Conservation (phyloP, 371 early-diverging fungal species). For the Dichotomocladium elegans region DNA sequence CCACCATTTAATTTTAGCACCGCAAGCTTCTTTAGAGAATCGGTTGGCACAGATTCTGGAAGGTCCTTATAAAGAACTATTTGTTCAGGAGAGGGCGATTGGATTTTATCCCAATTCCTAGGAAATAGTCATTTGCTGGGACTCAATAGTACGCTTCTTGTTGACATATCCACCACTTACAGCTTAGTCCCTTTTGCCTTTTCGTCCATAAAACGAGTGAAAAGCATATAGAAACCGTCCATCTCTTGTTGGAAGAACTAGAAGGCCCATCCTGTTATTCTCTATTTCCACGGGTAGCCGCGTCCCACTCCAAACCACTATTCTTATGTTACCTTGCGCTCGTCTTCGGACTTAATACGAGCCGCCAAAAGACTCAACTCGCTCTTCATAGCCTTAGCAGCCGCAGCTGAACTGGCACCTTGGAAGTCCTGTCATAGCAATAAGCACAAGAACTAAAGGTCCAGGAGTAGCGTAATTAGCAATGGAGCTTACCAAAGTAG, state of each 20-base stretch:
- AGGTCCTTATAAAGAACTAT: slow-evolving; percentile 77
- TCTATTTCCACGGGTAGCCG: background rate
- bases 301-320: background rate
- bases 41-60: slow-evolving; percentile 41
- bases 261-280: background rate
- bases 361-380: slow-evolving; percentile 53
- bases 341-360: slow-evolving; percentile 49
- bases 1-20: slow-evolving; percentile 99
- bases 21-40: slow-evolving; percentile 90
- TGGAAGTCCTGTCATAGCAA: slow-evolving; percentile 50
- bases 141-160: no score
- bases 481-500: slow-evolving; percentile 45
- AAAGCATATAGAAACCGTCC: slow-evolving; percentile 91
- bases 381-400: slow-evolving; percentile 63
- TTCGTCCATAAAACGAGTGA: slow-evolving; percentile 83
- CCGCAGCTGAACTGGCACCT: slow-evolving; percentile 63
- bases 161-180: slow-evolving; percentile 62
- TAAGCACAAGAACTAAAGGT: background rate
- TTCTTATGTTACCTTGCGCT: slow-evolving; percentile 48
- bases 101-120: slow-evolving; percentile 92
- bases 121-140: background rate
- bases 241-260: slow-evolving; percentile 51
- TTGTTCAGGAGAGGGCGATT: slow-evolving; percentile 84
- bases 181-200: slow-evolving; percentile 77
- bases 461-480: background rate